Base-by-base conservation (phyloP, 371 early-diverging fungal species). In the Saksenaea oblongispora region DNA sequence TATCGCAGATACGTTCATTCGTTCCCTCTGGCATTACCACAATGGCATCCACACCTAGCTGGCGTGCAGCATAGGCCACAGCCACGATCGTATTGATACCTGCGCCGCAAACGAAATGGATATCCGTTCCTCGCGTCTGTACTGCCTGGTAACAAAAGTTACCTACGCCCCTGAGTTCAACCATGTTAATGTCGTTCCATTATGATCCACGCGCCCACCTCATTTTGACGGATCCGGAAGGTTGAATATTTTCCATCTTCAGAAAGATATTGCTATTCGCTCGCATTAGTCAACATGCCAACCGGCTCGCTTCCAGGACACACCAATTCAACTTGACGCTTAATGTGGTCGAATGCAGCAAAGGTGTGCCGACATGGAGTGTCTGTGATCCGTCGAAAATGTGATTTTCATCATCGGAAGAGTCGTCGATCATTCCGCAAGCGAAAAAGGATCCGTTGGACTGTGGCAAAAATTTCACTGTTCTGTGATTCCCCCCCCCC, bases 221-320 rank as follows among this genome's bases (percentile, higher is more conserved):
- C 64, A 91, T 88, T 67, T 91, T 91, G 41, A 88, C 87, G 8
- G 91, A 91, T 39, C 89, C 89, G 8, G 89, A 85, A 14, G 91
- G 91, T 53, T 91, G 91, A 58, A 91, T 79, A 70, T 84, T 87
- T 58, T 91, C 91, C 55, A 89, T 84, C 69, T 91, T 91, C 17
- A 86, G 82, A 79, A 87, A 91, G 17, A 89, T 79, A 71, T 89
- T 89, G 54, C 88, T 87, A 59, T 34, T 26, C 8, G 18, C 9
- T 22, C 7, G 22, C 22, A 55, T 17, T 47, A 55, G 37, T 11
- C 1, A 34, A 13, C n/a, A 36, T 8, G 24, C n/a, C n/a, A n/a
- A n/a, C n/a, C n/a, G n/a, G n/a, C n/a, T n/a, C n/a, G n/a, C n/a
- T n/a, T n/a, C n/a, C n/a, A n/a, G n/a, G n/a, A 35, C 51, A 61